A percentile compares a stretch with the other conserved stretches of the same genome.
Evolutionary conservation across 345 rosid species (phyloP).

Genomic region (Acer campestre): DNA sequence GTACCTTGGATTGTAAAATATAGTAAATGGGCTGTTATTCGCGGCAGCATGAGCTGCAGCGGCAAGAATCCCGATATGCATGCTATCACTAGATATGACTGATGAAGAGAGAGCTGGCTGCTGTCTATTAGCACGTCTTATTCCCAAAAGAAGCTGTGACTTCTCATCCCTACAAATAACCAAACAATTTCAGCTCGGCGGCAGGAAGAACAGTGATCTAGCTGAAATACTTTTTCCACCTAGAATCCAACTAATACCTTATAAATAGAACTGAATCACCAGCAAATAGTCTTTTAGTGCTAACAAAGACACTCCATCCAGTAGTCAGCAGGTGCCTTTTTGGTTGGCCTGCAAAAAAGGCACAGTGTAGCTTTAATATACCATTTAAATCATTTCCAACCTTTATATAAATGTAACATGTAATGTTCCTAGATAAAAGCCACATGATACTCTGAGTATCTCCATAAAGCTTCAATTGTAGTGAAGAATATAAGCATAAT

Average conservation of each 20-base stretch:
- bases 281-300: slow-evolving; percentile 89
- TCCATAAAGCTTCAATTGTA: slow-evolving; percentile 7
- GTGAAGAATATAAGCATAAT: no score
- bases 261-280: slow-evolving; percentile 94
- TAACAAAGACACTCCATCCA: slow-evolving; percentile 96
- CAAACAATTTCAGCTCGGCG: slow-evolving; percentile 17
- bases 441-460: background rate
- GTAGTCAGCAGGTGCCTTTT: slow-evolving; percentile 90
- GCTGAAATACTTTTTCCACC: slow-evolving; percentile 1
- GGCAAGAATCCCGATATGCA: slow-evolving; percentile 99
- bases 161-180: slow-evolving; percentile 78
- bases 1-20: slow-evolving; percentile 96
- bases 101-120: slow-evolving; percentile 94
- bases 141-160: slow-evolving; percentile 84
- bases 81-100: slow-evolving; percentile 95
- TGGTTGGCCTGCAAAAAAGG: slow-evolving; percentile 70
- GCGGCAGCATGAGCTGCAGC: slow-evolving; percentile 99
- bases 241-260: slow-evolving; percentile 48
- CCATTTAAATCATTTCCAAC: slow-evolving; percentile 5
- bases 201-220: slow-evolving; percentile 7
- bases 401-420: background rate
- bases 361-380: slow-evolving; percentile 9
- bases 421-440: background rate
- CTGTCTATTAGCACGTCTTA: slow-evolving; percentile 85
- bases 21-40: slow-evolving; percentile 84